phyloP scores from a whole-genome alignment of 129 eudicot species.

The Pseudognaphalium luteoalbum region DNA sequence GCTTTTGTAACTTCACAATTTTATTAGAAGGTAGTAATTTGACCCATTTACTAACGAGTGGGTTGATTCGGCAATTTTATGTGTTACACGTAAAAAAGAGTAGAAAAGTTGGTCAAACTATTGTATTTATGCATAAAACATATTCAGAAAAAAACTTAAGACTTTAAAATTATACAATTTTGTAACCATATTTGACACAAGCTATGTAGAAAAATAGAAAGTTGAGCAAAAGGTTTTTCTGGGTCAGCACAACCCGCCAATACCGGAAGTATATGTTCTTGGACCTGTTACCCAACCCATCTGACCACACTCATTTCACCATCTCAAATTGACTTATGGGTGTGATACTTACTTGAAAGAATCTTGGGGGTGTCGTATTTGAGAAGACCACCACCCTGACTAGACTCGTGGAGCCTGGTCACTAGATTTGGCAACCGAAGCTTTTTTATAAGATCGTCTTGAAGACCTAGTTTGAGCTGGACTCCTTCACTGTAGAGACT shows the following conservation, averaged over 20 bases:
- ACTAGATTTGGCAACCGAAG: slow-evolving; percentile 68
- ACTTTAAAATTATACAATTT: not conserved
- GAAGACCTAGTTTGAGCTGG: slow-evolving; percentile 69
- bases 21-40: not conserved
- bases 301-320: not conserved
- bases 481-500: slow-evolving; percentile 75
- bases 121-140: not conserved
- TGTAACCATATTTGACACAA: slow-evolving; percentile 2
- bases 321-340: not conserved
- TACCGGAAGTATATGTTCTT: not conserved
- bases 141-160: no score
- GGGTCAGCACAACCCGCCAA: not conserved
- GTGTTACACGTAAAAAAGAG: not conserved
- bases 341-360: slow-evolving; percentile 57
- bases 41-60: not conserved
- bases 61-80: not conserved
- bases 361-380: slow-evolving; percentile 80
- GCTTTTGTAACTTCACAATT: not conserved
- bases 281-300: not conserved
- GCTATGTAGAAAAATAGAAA: not conserved
- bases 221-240: not conserved
- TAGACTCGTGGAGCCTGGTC: slow-evolving; percentile 52
- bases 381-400: slow-evolving; percentile 77
- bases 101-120: not conserved
- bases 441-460: slow-evolving; percentile 69